A percentile compares a stretch with the other conserved stretches of the same genome.
Conservation (phyloP, 345 rosid genomes). For the Noccaea caerulescens region DNA sequence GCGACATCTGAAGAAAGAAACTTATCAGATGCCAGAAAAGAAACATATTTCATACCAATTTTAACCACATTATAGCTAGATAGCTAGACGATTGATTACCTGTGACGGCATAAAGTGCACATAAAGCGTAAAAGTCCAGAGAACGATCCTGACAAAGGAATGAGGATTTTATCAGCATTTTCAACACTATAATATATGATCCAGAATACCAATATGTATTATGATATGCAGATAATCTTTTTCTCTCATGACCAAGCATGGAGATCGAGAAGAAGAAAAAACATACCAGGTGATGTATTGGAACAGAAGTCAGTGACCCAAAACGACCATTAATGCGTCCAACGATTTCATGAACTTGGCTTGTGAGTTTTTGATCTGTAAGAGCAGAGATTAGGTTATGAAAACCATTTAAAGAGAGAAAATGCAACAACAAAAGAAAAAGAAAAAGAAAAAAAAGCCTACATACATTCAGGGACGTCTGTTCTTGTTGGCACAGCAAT, state of each 20-base stretch:
- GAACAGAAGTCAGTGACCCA: constrained; percentile 93
- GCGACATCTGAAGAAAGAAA: constrained; percentile 74
- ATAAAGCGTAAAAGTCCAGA: constrained; percentile 77
- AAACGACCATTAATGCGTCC: constrained; percentile 99
- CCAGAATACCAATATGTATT: constrained; percentile 10
- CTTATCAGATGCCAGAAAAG: constrained; percentile 17
- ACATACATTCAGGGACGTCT: constrained; percentile 97
- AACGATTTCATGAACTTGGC: constrained; percentile 99
- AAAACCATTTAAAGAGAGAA: constrained; percentile 2
- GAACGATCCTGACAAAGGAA: constrained; percentile 82
- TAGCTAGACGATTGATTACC: constrained; percentile 53
- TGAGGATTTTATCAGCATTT: constrained; percentile 36
- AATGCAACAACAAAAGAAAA: constrained; percentile 6
- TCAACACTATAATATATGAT: constrained; percentile 5
- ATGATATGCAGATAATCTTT: background rate
- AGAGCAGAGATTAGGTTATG: background rate
- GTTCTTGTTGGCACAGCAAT: constrained; percentile 99
- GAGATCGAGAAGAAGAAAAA: constrained; percentile 25
- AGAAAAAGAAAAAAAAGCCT: constrained; percentile 26
- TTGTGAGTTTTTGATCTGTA: constrained; percentile 90
- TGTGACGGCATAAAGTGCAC: constrained; percentile 96
- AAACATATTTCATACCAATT: constrained; percentile 28
- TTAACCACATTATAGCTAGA: constrained; percentile 3
- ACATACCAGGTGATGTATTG: constrained; percentile 95
- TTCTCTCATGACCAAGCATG: constrained; percentile 15